A percentile compares a stretch with the other conserved stretches of the same genome.
Evolutionary conservation across 345 rosid genomes (phyloP).

Genomic region (Populus ilicifolia): DNA sequence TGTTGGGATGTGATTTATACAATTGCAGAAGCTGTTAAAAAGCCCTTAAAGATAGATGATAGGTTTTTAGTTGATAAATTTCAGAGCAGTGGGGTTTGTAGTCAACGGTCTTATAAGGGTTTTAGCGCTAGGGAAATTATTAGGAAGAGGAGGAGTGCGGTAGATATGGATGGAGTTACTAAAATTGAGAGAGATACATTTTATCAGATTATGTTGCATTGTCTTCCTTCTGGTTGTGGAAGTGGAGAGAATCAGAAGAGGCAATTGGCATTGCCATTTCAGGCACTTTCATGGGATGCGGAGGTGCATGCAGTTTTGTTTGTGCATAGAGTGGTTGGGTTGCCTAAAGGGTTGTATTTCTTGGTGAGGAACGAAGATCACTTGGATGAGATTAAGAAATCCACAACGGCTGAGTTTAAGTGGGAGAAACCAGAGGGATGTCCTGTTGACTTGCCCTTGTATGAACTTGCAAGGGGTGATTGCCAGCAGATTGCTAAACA

Average conservation of each 20-base stretch:
- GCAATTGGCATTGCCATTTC: constrained; percentile 65
- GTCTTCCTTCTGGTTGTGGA: constrained; percentile 68
- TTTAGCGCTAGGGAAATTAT: constrained; percentile 50
- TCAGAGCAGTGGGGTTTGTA: constrained; percentile 41
- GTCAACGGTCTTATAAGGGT: constrained; percentile 46
- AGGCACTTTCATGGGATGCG: constrained; percentile 81
- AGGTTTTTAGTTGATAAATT: constrained; percentile 37
- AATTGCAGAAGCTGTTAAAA: constrained; percentile 70
- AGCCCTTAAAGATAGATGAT: constrained; percentile 38
- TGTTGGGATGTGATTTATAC: constrained; percentile 75
- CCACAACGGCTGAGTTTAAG: constrained; percentile 49
- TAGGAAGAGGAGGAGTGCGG: constrained; percentile 89
- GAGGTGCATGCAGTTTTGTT: constrained; percentile 83
- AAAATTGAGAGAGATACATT: constrained; percentile 53
- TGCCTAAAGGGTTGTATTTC: constrained; percentile 76
- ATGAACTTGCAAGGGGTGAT: constrained; percentile 56
- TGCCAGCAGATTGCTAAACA: constrained; percentile 58
- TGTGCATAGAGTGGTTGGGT: constrained; percentile 69
- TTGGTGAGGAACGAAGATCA: constrained; percentile 85
- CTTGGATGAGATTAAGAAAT: constrained; percentile 50
- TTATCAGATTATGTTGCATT: constrained; percentile 81
- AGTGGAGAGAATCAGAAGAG: constrained; percentile 47
- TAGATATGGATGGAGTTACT: constrained; percentile 77
- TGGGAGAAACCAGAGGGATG: constrained; percentile 86
- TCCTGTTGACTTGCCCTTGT: constrained; percentile 60